phyloP scores from a whole-genome alignment of 2,329 filamentous ascomycete species.

The Pseudogymnoascus sp. region DNA sequence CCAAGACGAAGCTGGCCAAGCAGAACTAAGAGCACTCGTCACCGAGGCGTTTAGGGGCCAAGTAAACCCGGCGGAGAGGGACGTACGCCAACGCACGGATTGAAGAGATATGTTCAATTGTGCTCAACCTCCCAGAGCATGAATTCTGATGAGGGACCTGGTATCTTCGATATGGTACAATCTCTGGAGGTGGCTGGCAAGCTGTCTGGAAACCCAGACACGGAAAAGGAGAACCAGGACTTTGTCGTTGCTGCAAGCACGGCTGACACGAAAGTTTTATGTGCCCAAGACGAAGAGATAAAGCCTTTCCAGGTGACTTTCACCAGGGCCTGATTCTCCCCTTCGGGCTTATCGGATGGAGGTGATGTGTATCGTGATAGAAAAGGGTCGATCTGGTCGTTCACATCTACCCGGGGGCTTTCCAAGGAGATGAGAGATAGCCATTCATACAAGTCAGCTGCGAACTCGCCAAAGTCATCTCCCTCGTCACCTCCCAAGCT shows the following conservation, averaged over 20 bases:
- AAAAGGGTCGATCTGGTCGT: constrained; percentile 57
- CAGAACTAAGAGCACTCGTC: constrained; percentile 67
- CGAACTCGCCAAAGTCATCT: constrained; percentile 52
- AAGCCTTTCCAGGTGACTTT: constrained; percentile 53
- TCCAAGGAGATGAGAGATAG: constrained; percentile 56
- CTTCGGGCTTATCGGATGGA: constrained; percentile 9
- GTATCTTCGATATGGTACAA: constrained; percentile 45
- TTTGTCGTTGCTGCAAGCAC: constrained; percentile 36
- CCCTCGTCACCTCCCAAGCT: constrained; percentile 29
- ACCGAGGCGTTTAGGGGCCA: constrained; percentile 69
- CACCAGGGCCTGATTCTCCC: constrained; percentile 32
- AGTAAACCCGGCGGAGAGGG: constrained; percentile 49
- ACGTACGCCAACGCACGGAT: constrained; percentile 51
- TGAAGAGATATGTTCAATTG: constrained; percentile 30
- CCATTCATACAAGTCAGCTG: constrained; percentile 64
- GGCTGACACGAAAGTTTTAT: constrained; percentile 36
- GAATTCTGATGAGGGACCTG: constrained; percentile 42
- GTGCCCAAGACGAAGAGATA: constrained; percentile 44
- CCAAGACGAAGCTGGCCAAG: constrained; percentile 69
- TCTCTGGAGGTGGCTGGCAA: constrained; percentile 39
- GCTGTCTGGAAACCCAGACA: constrained; percentile 41
- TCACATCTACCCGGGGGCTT: constrained; percentile 51
- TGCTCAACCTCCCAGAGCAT: constrained; percentile 48
- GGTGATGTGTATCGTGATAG: constrained; percentile 60
- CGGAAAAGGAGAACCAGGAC: constrained; percentile 48